Evolutionary conservation across 2,329 filamentous ascomycete genomes (phyloP).

Genomic region (Alternaria arborescens): DNA sequence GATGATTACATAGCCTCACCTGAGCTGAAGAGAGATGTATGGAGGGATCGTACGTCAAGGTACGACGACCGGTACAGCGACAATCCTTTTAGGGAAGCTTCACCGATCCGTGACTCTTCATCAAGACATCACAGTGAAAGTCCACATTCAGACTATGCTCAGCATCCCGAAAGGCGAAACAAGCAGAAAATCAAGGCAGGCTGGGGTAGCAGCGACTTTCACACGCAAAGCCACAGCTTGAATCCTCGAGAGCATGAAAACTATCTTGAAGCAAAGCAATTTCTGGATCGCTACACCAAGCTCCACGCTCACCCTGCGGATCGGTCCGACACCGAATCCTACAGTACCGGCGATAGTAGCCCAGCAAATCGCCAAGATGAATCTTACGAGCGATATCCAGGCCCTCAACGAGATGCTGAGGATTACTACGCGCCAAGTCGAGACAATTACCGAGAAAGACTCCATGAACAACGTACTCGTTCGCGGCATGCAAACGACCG

Average conservation of each 20-base stretch:
- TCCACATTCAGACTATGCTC: constrained; percentile 1
- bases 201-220: constrained; percentile 17
- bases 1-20: constrained; percentile 14
- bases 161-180: background rate
- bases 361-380: background rate
- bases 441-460: constrained; percentile 4
- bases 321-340: constrained; percentile 4
- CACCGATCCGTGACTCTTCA: background rate
- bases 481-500: background rate
- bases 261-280: constrained; percentile 14
- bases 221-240: constrained; percentile 21
- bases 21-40: constrained; percentile 1
- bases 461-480: background rate
- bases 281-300: constrained; percentile 8
- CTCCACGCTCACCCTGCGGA: background rate
- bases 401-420: background rate
- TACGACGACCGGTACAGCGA: constrained; percentile 3
- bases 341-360: background rate
- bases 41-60: background rate
- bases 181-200: constrained; percentile 15
- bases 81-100: background rate
- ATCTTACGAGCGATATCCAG: background rate
- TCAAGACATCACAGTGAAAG: background rate
- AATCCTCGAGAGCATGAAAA: constrained; percentile 10
- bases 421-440: background rate